A percentile compares a stretch with the other conserved stretches of the same genome.
Evolutionary conservation across 169 alveolate species (phyloP).

Genomic region (Cryptosporidium muris): DNA sequence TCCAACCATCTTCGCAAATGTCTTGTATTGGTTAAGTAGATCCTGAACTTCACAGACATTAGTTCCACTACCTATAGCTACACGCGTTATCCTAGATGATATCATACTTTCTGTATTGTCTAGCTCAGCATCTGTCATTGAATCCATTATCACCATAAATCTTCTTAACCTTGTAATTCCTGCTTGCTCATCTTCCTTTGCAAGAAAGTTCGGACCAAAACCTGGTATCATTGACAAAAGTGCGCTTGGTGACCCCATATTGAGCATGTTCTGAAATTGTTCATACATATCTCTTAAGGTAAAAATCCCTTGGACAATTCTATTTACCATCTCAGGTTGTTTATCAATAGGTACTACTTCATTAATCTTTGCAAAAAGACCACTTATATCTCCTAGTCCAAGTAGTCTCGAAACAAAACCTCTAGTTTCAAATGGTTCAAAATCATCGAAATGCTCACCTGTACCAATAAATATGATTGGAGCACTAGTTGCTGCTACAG

Average conservation of each 20-base stretch:
- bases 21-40: constrained; percentile 94
- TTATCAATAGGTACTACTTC: constrained; percentile 94
- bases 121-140: constrained; percentile 95
- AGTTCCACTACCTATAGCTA: constrained; percentile 96
- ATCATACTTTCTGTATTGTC: constrained; percentile 91
- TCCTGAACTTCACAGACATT: constrained; percentile 88
- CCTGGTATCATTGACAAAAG: constrained; percentile 97
- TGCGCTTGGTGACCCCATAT: constrained; percentile 94
- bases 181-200: constrained; percentile 95
- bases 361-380: constrained; percentile 93
- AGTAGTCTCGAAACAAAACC: constrained; percentile 96
- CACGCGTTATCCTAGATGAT: constrained; percentile 89
- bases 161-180: constrained; percentile 94
- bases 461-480: constrained; percentile 95
- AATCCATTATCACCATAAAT: constrained; percentile 95
- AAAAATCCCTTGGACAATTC: constrained; percentile 93
- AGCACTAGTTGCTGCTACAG: constrained; percentile 96
- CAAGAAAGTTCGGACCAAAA: constrained; percentile 85
- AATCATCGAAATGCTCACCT: constrained; percentile 99
- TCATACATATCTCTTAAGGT: constrained; percentile 96
- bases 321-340: constrained; percentile 92
- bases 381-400: constrained; percentile 97
- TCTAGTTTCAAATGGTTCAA: constrained; percentile 97
- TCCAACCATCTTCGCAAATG: constrained; percentile 94
- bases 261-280: constrained; percentile 93